Conservation (phyloP, 805 yeast genomes). For the Myxozyma neotropica region DNA sequence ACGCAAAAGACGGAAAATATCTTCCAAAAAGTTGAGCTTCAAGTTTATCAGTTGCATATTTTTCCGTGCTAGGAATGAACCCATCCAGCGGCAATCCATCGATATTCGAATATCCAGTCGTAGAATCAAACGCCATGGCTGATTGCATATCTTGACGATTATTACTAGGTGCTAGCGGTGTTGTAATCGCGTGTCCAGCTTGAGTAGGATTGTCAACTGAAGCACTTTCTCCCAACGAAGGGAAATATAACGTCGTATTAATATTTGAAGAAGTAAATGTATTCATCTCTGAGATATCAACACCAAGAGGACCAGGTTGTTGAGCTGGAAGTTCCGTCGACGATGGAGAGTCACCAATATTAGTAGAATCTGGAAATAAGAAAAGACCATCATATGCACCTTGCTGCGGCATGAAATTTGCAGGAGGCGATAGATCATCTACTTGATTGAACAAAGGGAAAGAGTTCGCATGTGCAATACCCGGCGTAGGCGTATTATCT, state of each 20-base stretch:
- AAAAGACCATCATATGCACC: constrained; percentile 1
- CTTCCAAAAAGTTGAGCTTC: constrained; percentile 86
- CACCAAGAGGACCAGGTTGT: constrained; percentile 1
- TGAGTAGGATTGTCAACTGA: background rate
- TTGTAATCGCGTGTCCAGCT: background rate
- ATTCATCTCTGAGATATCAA: constrained; percentile 9
- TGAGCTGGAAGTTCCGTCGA: background rate
- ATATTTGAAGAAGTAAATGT: constrained; percentile 15
- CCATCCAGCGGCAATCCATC: constrained; percentile 2
- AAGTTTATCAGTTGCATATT: constrained; percentile 74
- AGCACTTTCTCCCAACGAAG: constrained; percentile 8
- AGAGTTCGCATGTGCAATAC: background rate
- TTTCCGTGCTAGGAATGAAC: constrained; percentile 5
- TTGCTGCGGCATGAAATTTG: background rate
- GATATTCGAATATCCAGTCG: background rate
- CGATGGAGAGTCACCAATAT: background rate
- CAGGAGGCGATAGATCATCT: background rate
- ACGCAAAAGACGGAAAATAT: constrained; percentile 82
- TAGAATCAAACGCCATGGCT: background rate
- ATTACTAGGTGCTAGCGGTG: background rate
- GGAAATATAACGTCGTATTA: constrained; percentile 25
- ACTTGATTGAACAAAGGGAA: background rate
- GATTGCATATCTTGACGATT: background rate
- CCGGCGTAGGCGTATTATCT: background rate
- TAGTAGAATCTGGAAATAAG: background rate